Percentiles rank a stretch among this genome's conserved stretches.
Evolutionary conservation across 1,284 basidiomycete species (phyloP).

Genomic region (Fereydounia khargensis): DNA sequence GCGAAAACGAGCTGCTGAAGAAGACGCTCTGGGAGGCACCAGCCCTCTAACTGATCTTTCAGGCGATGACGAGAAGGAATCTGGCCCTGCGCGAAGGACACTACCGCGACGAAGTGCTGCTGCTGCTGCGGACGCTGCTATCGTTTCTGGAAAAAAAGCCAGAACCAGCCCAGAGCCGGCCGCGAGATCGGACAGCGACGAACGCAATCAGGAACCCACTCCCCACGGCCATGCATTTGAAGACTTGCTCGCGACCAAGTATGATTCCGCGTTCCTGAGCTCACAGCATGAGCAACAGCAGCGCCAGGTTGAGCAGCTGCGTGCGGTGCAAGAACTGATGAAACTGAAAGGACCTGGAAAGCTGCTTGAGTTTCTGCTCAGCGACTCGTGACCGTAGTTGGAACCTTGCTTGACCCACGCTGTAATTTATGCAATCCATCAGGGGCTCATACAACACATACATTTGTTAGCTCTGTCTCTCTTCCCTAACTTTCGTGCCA

Average conservation of each 20-base stretch:
- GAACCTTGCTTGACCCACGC: no score
- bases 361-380: slow-evolving; percentile 29
- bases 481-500: no score
- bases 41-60: background rate
- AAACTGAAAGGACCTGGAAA: slow-evolving; percentile 16
- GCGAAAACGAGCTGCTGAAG: background rate
- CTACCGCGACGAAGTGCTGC: slow-evolving; percentile 27
- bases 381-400: no score
- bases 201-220: slow-evolving; percentile 7
- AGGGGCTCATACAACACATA: no score
- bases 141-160: slow-evolving; percentile 3
- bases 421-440: no score
- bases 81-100: slow-evolving; percentile 15
- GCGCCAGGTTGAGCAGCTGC: slow-evolving; percentile 38
- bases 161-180: background rate
- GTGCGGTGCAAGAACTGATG: slow-evolving; percentile 37
- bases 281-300: slow-evolving; percentile 16
- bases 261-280: background rate
- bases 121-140: slow-evolving; percentile 8
- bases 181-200: background rate
- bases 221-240: slow-evolving; percentile 9
- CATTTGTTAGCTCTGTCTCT: no score
- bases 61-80: slow-evolving; percentile 19
- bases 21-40: background rate
- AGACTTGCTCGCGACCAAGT: background rate